Conservation (phyloP, 305 asterid species). For the Vinca major region DNA sequence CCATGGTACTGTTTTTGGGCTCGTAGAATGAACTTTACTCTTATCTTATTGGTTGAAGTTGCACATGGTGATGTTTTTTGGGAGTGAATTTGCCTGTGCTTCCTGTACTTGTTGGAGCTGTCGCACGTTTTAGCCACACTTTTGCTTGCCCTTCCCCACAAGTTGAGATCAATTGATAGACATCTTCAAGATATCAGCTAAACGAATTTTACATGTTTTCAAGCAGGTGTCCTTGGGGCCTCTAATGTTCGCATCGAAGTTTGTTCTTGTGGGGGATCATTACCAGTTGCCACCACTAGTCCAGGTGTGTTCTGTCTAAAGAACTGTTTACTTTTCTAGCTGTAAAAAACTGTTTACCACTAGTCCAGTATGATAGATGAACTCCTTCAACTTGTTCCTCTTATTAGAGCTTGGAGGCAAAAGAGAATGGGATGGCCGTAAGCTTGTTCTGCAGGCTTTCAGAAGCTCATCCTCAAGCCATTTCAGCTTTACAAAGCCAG, state of each 20-base stretch:
- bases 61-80: neutral
- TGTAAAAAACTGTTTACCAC: no score
- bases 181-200: neutral
- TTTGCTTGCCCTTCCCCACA: neutral
- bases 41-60: neutral
- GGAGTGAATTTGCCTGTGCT: neutral
- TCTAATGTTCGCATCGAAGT: conserved; percentile 70
- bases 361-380: conserved; percentile 17
- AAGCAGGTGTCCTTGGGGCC: conserved; percentile 90
- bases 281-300: conserved; percentile 98
- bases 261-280: conserved; percentile 98
- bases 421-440: conserved; percentile 77
- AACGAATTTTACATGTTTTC: conserved; percentile 11
- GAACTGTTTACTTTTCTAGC: conserved; percentile 8
- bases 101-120: neutral
- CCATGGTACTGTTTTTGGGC: neutral
- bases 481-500: conserved; percentile 87
- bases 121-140: neutral
- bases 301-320: conserved; percentile 46
- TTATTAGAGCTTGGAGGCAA: conserved; percentile 85
- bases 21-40: neutral
- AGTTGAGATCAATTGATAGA: neutral
- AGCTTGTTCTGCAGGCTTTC: conserved; percentile 95
- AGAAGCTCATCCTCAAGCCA: conserved; percentile 96
- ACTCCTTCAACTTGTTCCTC: conserved; percentile 21